These are phyloP conservation scores for Tolypocladium nubicola DNA, from an alignment of 2,329 filamentous ascomycete genomes.

Conservation along the genomic window DNA sequence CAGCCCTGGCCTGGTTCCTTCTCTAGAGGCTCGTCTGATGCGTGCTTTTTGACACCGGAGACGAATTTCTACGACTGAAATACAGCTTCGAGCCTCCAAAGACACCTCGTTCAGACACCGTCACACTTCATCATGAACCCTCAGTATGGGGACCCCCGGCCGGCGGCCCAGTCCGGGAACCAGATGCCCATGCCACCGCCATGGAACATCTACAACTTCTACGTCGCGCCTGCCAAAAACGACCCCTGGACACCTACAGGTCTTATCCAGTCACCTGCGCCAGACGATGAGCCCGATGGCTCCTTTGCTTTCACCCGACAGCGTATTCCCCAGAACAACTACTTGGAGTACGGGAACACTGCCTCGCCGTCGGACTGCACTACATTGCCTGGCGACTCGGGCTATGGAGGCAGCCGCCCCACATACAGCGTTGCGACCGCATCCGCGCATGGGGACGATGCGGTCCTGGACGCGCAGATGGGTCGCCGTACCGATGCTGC, in stretches of 20 bases:
- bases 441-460: constrained; percentile 30
- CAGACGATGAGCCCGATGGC: constrained; percentile 18
- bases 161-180: neutral
- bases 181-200: neutral
- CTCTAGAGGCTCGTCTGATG: neutral
- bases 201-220: constrained; percentile 23
- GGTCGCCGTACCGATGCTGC: constrained; percentile 9
- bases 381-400: constrained; percentile 32
- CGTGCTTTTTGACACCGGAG: neutral
- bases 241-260: constrained; percentile 32
- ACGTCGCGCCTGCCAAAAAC: constrained; percentile 19
- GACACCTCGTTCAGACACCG: neutral
- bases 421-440: constrained; percentile 31
- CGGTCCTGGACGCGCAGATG: constrained; percentile 8
- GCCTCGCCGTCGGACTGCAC: constrained; percentile 27
- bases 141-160: neutral
- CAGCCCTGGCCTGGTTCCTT: no score
- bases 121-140: constrained; percentile 3
- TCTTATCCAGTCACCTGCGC: constrained; percentile 9
- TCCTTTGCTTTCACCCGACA: constrained; percentile 2
- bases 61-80: neutral
- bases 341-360: constrained; percentile 14
- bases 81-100: neutral
- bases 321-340: neutral
- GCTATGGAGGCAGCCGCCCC: constrained; percentile 30